Evolutionary conservation across 1,284 basidiomycete species (phyloP).

Genomic region (Phellinidium pouzarii): DNA sequence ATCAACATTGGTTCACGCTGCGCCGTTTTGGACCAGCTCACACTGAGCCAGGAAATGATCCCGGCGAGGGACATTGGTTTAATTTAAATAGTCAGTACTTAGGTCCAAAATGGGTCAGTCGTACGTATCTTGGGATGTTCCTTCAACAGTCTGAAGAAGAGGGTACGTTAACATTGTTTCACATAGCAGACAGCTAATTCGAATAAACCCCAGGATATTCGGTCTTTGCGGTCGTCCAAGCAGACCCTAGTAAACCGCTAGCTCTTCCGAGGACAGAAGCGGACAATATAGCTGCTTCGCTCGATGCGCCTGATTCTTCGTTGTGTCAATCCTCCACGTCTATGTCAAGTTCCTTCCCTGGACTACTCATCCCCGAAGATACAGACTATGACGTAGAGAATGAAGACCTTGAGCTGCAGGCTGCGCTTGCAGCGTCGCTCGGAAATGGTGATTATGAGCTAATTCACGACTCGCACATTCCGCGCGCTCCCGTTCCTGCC

Average conservation of each 20-base stretch:
- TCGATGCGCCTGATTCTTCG: slow-evolving; percentile 33
- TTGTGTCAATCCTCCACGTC: slow-evolving; percentile 16
- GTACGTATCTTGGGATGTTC: slow-evolving; percentile 79
- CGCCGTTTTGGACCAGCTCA: slow-evolving; percentile 67
- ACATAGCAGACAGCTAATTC: neutral
- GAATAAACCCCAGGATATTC: slow-evolving; percentile 66
- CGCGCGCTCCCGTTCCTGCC: slow-evolving; percentile 6
- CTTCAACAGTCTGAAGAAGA: slow-evolving; percentile 83
- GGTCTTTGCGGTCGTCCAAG: slow-evolving; percentile 71
- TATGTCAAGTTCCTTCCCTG: slow-evolving; percentile 1
- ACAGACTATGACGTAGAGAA: slow-evolving; percentile 52
- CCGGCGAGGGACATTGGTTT: slow-evolving; percentile 73
- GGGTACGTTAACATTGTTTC: slow-evolving; percentile 35
- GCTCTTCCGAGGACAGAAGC: slow-evolving; percentile 58
- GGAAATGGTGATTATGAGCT: slow-evolving; percentile 24
- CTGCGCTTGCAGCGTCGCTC: slow-evolving; percentile 75
- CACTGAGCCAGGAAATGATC: slow-evolving; percentile 36
- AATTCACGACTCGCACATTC: slow-evolving; percentile 1
- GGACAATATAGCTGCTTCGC: slow-evolving; percentile 54
- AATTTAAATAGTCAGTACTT: slow-evolving; percentile 80
- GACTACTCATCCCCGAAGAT: slow-evolving; percentile 16
- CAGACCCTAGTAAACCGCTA: slow-evolving; percentile 39
- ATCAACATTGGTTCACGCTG: slow-evolving; percentile 86
- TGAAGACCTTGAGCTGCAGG: slow-evolving; percentile 84
- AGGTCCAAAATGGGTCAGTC: slow-evolving; percentile 77